A percentile compares a stretch with the other conserved stretches of the same genome.
These are phyloP conservation scores for Wickerhamomyces rabaulensis DNA, from an alignment of 805 yeast genomes.

Conservation along the genomic window DNA sequence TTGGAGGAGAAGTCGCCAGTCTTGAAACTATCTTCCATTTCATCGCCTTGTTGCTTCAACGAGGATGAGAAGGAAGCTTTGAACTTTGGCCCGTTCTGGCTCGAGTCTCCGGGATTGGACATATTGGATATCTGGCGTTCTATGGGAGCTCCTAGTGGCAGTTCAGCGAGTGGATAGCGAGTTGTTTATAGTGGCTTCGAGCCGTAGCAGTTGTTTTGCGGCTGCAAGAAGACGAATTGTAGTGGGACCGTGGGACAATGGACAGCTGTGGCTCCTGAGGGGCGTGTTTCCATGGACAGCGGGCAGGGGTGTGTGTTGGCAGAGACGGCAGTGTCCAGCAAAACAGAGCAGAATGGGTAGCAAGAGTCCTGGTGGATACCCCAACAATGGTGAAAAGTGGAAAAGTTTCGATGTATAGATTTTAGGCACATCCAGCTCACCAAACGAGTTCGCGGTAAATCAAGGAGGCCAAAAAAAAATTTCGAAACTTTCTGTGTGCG, in stretches of 20 bases:
- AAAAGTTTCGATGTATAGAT: not conserved
- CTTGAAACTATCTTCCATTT: slow-evolving; percentile 17
- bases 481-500: not conserved
- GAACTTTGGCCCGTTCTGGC: not conserved
- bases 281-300: not conserved
- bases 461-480: not conserved
- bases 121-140: not conserved
- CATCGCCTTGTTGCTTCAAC: slow-evolving; percentile 1
- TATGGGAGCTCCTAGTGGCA: not conserved
- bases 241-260: not conserved
- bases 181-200: not conserved
- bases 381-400: not conserved
- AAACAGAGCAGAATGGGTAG: not conserved
- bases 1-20: slow-evolving; percentile 26
- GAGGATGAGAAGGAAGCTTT: slow-evolving; percentile 5
- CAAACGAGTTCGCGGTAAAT: not conserved
- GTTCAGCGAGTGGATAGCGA: not conserved
- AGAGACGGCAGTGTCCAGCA: not conserved
- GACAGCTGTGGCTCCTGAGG: not conserved
- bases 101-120: not conserved
- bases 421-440: not conserved
- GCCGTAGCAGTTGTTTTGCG: not conserved
- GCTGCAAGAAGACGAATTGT: not conserved
- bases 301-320: not conserved
- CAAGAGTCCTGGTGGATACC: not conserved